phyloP scores from a whole-genome alignment of 2,329 filamentous ascomycete species.

The Moelleriella libera region DNA sequence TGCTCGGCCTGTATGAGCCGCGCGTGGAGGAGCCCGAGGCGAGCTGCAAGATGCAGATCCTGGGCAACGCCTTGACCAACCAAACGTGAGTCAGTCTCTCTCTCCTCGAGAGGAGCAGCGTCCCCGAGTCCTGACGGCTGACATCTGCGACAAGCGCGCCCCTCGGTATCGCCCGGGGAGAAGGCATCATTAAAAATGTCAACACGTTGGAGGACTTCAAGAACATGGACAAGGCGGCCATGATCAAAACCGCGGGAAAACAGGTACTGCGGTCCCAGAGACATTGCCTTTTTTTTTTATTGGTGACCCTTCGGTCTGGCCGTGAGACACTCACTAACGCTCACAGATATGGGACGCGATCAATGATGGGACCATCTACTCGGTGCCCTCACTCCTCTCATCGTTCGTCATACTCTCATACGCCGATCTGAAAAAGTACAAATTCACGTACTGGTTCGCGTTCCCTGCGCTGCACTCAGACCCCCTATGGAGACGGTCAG shows the following conservation, averaged over 20 bases:
- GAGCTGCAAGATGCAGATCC: conserved; percentile 80
- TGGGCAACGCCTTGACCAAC: conserved; percentile 71
- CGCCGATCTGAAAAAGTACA: conserved; percentile 94
- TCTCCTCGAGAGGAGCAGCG: too few species aligned
- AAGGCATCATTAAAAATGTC: conserved; percentile 89
- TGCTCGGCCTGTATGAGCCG: conserved; percentile 83
- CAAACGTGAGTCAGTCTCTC: conserved; percentile 49
- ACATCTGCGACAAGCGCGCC: conserved; percentile 36
- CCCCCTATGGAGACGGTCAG: conserved; percentile 59
- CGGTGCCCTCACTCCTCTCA: conserved; percentile 77
- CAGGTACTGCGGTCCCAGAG: conserved; percentile 38
- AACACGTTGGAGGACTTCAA: conserved; percentile 94
- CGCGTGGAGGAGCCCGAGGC: conserved; percentile 58
- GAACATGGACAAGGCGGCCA: conserved; percentile 62
- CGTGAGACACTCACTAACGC: not conserved
- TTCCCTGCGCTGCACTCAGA: conserved; percentile 89
- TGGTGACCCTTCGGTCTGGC: not conserved
- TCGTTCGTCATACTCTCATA: conserved; percentile 85
- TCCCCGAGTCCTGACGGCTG: too few species aligned
- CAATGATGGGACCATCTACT: conserved; percentile 90
- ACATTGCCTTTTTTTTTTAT: not conserved
- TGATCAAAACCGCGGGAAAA: conserved; percentile 65
- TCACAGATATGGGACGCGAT: conserved; percentile 90
- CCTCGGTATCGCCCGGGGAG: conserved; percentile 62
- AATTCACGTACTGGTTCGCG: conserved; percentile 95